Base-by-base conservation (phyloP, 169 alveolate species). In the Eimeria acervulina region DNA sequence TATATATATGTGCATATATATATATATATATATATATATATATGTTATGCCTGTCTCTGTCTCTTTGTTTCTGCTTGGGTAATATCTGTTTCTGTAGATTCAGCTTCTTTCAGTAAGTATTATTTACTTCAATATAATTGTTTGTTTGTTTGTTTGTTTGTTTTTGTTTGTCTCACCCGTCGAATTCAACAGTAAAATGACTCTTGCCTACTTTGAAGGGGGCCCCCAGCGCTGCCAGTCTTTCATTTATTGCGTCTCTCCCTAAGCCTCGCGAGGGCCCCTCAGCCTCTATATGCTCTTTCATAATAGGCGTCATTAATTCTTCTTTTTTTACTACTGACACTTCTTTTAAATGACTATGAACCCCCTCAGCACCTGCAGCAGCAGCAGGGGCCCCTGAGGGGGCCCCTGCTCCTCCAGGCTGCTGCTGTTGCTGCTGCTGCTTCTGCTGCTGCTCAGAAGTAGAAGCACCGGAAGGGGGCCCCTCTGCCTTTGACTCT, bases 121-220 rank as follows among this genome's bases (percentile, higher is more conserved):
- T 47, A 47, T 7, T 63, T 63, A 10, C 76, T 63, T 10, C 76
- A 21, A 28, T 28, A 63, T 63, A n/a, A n/a, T 21, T 63, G 51
- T 72, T 31, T 28, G 51, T 72, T 42, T n/a, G n/a, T n/a, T n/a
- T n/a, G n/a, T n/a, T n/a, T n/a, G n/a, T n/a, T n/a, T n/a, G n/a
- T n/a, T n/a, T n/a, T n/a, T n/a, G n/a, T n/a, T n/a, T n/a, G n/a
- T n/a, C n/a, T n/a, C n/a, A n/a, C n/a, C n/a, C n/a, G 52, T 72
- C 26, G 19, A 72, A 72, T 17, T 72, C 83, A n/a, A 72, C 83
- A 17, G 44, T 72, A n/a, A 72, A 72, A 26, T 72, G 83, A 23
- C 31, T 47, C 83, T 72, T 72, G 26, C 83, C 83, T 19, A 72
- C n/a, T n/a, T 26, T 36, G 83, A 72, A 72, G 42, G 83, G 83